Base-by-base conservation (phyloP, 192 early-diverging fungal species). In the Piromyces finnis region DNA sequence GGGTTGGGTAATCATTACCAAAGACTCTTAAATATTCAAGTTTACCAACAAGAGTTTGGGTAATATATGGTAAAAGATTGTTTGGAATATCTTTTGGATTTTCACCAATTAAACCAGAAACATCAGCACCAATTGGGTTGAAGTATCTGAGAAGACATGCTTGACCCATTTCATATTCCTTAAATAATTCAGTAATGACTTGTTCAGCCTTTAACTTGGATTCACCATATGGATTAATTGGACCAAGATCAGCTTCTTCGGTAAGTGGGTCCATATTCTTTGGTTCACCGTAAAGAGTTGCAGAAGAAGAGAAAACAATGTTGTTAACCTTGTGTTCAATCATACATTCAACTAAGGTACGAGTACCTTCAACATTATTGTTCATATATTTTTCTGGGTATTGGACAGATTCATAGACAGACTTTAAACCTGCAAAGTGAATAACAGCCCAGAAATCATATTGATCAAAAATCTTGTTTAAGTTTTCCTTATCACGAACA, bases 131-230 rank as follows among this genome's bases (percentile, higher is more conserved):
- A 9, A 92, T 93, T 27, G 97, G 94, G 87, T 98, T 98, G 80
- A 98, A 98, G 86, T 96, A 98, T n/a, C 97, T 86, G 27, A 88
- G 81, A 83, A 90, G 59, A 88, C 86, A 77, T 39, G 84, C 78
- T 51, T 51, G 41, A 51, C 41, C 41, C 7, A 22, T 3, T 17
- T 51, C 41, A 22, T 51, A 51, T 51, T 51, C 41, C 51, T 84
- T 80, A 59, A 80, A 80, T 14, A 7, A 4, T 29, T 80, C 79
- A 39, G 30, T 59, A 29, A 84, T 51, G 29, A 26, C 37, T 86
- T 29, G 86, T 83, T 98, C 97, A 79, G 94, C 92, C 84, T 91
- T 94, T n/a, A 97, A 87, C 81, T 98, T 98, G n/a, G 97, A 97
- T 78, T 94, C 91, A 30, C 97, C 97, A 82, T 98, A 98, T 27